Evolutionary conservation across 257 asterid genomes (phyloP).

Genomic region (Jasminum sambac): DNA sequence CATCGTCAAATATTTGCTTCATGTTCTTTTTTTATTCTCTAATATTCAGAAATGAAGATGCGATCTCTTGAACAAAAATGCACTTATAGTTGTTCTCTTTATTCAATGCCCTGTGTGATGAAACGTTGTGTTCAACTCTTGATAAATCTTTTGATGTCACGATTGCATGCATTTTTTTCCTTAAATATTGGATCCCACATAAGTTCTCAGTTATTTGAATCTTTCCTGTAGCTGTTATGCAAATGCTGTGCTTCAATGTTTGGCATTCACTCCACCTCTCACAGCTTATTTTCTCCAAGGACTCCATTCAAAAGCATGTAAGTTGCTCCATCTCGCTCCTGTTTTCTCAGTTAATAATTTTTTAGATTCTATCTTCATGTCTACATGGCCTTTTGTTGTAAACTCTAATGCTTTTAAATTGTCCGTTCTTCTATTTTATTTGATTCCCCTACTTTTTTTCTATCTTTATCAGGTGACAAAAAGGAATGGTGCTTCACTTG

Average conservation of each 20-base stretch:
- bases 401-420: background rate
- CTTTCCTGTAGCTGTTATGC: constrained; percentile 76
- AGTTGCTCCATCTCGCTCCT: constrained; percentile 24
- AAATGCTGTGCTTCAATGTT: constrained; percentile 81
- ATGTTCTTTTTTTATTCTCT: constrained; percentile 3
- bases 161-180: constrained; percentile 10
- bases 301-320: constrained; percentile 70
- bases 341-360: constrained; percentile 4
- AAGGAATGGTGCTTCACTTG: constrained; percentile 82
- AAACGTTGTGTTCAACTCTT: background rate
- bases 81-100: background rate
- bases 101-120: background rate
- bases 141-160: background rate
- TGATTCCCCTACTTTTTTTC: constrained; percentile 10
- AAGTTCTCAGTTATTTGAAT: constrained; percentile 9
- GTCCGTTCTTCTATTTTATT: background rate
- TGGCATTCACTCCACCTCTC: constrained; percentile 84
- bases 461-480: constrained; percentile 44
- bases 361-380: background rate
- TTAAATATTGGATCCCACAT: background rate
- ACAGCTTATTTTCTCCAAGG: constrained; percentile 82
- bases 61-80: too few relatives aligned
- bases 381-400: background rate
- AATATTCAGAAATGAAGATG: too few relatives aligned
- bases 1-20: too few relatives aligned